Percentiles rank a stretch among this genome's conserved stretches.
Conservation (phyloP, 129 eudicot species). For the Ambrosia trifida region DNA sequence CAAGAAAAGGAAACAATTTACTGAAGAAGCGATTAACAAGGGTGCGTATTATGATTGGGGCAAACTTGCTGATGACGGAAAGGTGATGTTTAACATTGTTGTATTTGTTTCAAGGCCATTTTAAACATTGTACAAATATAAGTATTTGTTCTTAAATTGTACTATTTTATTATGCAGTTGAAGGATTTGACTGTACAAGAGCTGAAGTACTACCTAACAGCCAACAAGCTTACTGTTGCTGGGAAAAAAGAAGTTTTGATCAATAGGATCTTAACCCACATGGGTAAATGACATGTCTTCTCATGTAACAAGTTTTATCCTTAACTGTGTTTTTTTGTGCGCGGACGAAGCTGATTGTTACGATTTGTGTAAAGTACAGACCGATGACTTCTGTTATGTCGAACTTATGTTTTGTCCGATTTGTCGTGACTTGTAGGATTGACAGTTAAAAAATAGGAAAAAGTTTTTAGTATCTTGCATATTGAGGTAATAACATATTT, state of each 20-base stretch:
- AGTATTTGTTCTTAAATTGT: neutral
- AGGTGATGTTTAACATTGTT: conserved; percentile 43
- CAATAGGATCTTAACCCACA: conserved; percentile 73
- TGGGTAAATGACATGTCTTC: conserved; percentile 61
- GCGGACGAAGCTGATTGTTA: neutral
- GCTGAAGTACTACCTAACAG: conserved; percentile 66
- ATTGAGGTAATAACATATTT: neutral
- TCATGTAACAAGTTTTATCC: neutral
- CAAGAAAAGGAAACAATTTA: conserved; percentile 62
- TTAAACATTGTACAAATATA: neutral
- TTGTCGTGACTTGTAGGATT: neutral
- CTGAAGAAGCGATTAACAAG: conserved; percentile 63
- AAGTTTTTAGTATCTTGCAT: neutral
- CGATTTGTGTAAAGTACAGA: neutral
- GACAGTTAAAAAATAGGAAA: neutral
- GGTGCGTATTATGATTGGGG: conserved; percentile 71
- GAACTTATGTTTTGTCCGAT: neutral
- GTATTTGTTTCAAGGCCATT: neutral
- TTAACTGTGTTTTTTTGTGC: conserved; percentile 1
- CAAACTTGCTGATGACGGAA: conserved; percentile 89
- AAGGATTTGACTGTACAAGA: conserved; percentile 78
- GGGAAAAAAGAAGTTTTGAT: conserved; percentile 79
- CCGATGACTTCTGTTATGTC: neutral
- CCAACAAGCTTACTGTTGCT: conserved; percentile 65
- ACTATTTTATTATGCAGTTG: conserved; percentile 47